Percentiles rank a stretch among this genome's conserved stretches.
These are phyloP conservation scores for Penicillium rolfsii DNA, from an alignment of 2,329 filamentous ascomycete genomes.

Conservation along the genomic window DNA sequence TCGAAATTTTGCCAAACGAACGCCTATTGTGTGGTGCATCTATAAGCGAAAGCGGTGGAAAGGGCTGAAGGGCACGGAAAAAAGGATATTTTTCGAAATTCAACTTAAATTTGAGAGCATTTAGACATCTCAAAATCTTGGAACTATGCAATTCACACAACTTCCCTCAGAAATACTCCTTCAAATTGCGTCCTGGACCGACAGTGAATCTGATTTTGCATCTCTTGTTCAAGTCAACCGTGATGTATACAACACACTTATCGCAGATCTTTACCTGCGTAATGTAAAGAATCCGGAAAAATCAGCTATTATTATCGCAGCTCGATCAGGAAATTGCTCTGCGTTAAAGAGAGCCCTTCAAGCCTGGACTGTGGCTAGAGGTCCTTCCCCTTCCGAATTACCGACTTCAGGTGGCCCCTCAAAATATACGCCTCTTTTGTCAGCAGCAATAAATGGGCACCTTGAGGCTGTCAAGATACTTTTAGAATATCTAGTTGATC, in stretches of 20 bases:
- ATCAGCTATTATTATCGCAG: neutral
- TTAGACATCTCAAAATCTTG: neutral
- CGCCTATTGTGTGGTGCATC: too few relatives aligned
- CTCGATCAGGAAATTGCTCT: neutral
- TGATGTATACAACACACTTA: slow-evolving; percentile 8
- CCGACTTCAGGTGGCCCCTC: neutral
- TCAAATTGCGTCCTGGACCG: neutral
- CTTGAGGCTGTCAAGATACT: neutral
- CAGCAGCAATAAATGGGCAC: neutral
- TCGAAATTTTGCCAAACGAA: too few relatives aligned
- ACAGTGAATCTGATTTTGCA: slow-evolving; percentile 8
- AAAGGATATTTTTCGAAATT: neutral
- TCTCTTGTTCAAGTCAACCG: slow-evolving; percentile 8
- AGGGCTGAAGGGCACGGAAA: neutral
- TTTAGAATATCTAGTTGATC: neutral
- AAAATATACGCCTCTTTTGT: neutral
- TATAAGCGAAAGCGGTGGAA: neutral
- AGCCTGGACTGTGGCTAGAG: neutral
- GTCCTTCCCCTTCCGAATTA: neutral
- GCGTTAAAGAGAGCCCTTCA: neutral
- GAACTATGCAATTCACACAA: neutral
- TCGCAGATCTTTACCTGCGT: slow-evolving; percentile 8
- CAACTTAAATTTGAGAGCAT: neutral
- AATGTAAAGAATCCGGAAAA: slow-evolving; percentile 8
- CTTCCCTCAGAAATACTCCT: slow-evolving; percentile 1